Percentiles rank a stretch among this genome's conserved stretches.
Conservation (phyloP, 768 basidiomycete genomes). For the Cystofilobasidium capitatum region DNA sequence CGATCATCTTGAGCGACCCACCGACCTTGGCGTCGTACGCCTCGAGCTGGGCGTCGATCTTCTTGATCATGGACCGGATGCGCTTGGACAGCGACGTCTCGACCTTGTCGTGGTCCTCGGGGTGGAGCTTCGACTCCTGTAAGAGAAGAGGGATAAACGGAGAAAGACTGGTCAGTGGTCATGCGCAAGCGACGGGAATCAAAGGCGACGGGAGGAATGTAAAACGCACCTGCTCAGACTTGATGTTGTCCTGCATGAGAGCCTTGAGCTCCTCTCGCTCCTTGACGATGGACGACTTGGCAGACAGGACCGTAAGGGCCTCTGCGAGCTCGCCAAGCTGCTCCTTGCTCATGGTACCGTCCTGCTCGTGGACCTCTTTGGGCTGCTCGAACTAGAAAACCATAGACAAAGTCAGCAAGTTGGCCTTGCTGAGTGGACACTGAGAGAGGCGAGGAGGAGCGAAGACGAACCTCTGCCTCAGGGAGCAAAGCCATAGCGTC, state of each 20-base stretch:
- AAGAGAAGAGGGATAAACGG: background rate
- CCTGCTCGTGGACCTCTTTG: constrained; percentile 32
- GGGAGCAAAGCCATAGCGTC: constrained; percentile 50
- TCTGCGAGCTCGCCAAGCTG: constrained; percentile 90
- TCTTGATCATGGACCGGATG: constrained; percentile 87
- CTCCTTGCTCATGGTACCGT: constrained; percentile 94
- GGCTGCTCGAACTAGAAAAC: constrained; percentile 13
- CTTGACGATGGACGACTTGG: constrained; percentile 88
- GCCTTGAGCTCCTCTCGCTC: constrained; percentile 83
- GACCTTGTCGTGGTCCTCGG: constrained; percentile 39
- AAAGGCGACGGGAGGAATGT: background rate
- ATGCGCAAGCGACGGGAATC: background rate
- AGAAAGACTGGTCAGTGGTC: background rate
- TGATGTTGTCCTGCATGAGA: constrained; percentile 88
- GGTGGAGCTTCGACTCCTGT: constrained; percentile 39
- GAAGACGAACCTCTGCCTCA: constrained; percentile 64
- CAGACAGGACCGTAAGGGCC: constrained; percentile 78
- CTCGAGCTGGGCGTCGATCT: constrained; percentile 83
- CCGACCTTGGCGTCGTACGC: constrained; percentile 85
- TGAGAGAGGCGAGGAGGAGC: background rate
- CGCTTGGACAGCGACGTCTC: constrained; percentile 80
- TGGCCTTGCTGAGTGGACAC: constrained; percentile 32
- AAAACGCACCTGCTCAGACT: constrained; percentile 71
- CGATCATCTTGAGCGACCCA: constrained; percentile 73
- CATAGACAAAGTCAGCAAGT: constrained; percentile 20